These are phyloP conservation scores for Fusarium domesticum DNA, from an alignment of 2,329 filamentous ascomycete genomes.

Conservation along the genomic window DNA sequence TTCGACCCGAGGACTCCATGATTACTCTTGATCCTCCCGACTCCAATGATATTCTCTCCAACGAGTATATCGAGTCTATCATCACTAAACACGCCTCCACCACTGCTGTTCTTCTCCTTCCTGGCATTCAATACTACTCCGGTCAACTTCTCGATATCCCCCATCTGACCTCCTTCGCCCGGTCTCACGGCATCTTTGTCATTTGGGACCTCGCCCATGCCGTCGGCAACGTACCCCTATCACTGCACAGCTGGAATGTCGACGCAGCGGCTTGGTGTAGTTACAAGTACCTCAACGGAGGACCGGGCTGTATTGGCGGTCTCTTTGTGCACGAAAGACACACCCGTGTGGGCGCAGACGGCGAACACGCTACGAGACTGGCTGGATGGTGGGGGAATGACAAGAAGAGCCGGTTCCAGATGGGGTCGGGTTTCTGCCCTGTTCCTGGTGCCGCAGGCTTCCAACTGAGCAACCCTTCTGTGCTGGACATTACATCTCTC, in stretches of 20 bases:
- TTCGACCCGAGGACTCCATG: constrained; percentile 63
- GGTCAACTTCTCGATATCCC: constrained; percentile 79
- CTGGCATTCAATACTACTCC: constrained; percentile 82
- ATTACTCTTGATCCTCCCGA: constrained; percentile 62
- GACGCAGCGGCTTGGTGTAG: constrained; percentile 87
- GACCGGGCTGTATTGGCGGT: constrained; percentile 73
- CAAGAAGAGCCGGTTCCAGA: constrained; percentile 67
- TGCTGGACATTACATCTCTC: constrained; percentile 69
- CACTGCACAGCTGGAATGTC: constrained; percentile 77
- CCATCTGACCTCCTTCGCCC: constrained; percentile 70
- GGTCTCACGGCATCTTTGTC: constrained; percentile 62
- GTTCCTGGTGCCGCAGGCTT: constrained; percentile 73
- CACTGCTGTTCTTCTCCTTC: constrained; percentile 71
- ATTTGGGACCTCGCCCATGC: constrained; percentile 85
- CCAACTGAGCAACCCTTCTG: constrained; percentile 72
- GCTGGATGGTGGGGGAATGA: constrained; percentile 82
- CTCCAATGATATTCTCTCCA: constrained; percentile 54
- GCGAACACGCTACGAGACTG: constrained; percentile 59
- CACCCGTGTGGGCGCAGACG: constrained; percentile 46
- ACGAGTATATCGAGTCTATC: constrained; percentile 64
- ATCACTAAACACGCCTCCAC: constrained; percentile 68
- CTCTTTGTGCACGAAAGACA: constrained; percentile 74
- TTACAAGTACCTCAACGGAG: constrained; percentile 85
- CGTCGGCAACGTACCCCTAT: constrained; percentile 71
- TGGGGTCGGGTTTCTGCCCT: constrained; percentile 73